phyloP scores from a whole-genome alignment of 257 asterid species.

The Solanum ossicruentum region DNA sequence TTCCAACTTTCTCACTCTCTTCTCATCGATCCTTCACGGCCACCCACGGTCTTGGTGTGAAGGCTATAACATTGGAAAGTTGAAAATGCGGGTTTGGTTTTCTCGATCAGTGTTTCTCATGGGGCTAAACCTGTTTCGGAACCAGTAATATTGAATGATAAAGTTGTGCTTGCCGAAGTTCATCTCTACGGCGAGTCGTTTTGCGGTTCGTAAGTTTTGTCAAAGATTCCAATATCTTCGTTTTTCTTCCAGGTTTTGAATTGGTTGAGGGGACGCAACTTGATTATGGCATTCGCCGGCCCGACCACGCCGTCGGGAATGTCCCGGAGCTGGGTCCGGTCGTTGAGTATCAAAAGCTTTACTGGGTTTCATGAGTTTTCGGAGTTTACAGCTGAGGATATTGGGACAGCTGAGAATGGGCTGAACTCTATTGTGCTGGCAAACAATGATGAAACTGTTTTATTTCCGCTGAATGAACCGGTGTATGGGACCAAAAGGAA shows the following conservation, averaged over 20 bases:
- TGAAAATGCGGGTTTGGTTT: slow-evolving; percentile 42
- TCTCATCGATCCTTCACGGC: slow-evolving; percentile 37
- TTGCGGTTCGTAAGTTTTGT: slow-evolving; percentile 38
- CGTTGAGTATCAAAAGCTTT: slow-evolving; percentile 48
- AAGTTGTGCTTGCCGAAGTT: slow-evolving; percentile 42
- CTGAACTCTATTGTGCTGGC: slow-evolving; percentile 75
- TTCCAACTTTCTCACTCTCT: slow-evolving; percentile 46
- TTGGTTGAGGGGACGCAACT: slow-evolving; percentile 20
- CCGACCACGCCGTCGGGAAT: slow-evolving; percentile 86
- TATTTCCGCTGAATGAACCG: slow-evolving; percentile 77
- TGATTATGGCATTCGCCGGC: slow-evolving; percentile 66
- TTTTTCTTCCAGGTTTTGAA: slow-evolving; percentile 41
- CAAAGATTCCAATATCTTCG: neutral
- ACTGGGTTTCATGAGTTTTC: slow-evolving; percentile 89
- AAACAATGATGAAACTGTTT: slow-evolving; percentile 60
- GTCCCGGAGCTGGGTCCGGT: slow-evolving; percentile 54
- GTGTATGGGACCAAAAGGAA: slow-evolving; percentile 72
- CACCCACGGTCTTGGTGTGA: slow-evolving; percentile 71
- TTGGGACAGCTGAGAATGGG: slow-evolving; percentile 83
- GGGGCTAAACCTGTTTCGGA: slow-evolving; percentile 51
- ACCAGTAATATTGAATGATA: slow-evolving; percentile 23
- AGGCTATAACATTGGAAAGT: slow-evolving; percentile 59
- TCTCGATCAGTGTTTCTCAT: slow-evolving; percentile 33
- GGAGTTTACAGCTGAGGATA: slow-evolving; percentile 69
- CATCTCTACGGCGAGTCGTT: slow-evolving; percentile 75